Conservation (phyloP, 371 early-diverging fungal species). For the Massospora cicadina region DNA sequence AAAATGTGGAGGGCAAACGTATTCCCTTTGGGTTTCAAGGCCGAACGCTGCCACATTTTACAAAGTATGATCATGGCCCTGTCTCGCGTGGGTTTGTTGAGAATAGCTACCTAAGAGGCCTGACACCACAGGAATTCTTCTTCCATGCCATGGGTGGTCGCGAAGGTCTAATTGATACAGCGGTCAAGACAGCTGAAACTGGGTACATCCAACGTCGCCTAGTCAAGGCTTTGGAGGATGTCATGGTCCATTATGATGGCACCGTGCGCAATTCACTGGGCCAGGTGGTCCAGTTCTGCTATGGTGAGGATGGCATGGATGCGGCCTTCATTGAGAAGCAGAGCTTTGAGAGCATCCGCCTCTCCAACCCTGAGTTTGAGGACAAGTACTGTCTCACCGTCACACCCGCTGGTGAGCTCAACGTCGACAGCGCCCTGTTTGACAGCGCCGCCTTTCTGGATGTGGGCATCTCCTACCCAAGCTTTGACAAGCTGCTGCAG, state of each 20-base stretch:
- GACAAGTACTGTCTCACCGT: constrained; percentile 66
- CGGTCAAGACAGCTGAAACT: constrained; percentile 99
- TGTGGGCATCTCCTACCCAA: constrained; percentile 41
- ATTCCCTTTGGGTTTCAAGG: constrained; percentile 97
- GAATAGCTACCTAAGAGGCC: constrained; percentile 92
- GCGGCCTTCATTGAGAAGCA: constrained; percentile 83
- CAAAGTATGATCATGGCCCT: constrained; percentile 95
- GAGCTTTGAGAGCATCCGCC: constrained; percentile 42
- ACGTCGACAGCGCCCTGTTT: constrained; percentile 30
- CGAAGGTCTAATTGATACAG: constrained; percentile 98
- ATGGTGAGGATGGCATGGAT: constrained; percentile 99
- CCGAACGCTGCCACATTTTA: constrained; percentile 95
- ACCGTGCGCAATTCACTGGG: constrained; percentile 93
- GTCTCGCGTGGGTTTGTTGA: constrained; percentile 97
- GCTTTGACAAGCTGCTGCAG: constrained; percentile 59
- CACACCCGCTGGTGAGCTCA: constrained; percentile 34
- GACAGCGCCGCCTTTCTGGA: constrained; percentile 20
- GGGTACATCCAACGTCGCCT: constrained; percentile 99
- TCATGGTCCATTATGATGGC: constrained; percentile 95
- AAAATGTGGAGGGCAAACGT: constrained; percentile 98
- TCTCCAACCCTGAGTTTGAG: constrained; percentile 50
- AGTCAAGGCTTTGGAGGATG: constrained; percentile 97
- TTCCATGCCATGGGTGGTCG: constrained; percentile 99
- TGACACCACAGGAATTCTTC: constrained; percentile 97
- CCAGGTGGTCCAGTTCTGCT: constrained; percentile 86